phyloP scores from a whole-genome alignment of 352 stramenopile genomes.

The Globisporangium uncinulatum region DNA sequence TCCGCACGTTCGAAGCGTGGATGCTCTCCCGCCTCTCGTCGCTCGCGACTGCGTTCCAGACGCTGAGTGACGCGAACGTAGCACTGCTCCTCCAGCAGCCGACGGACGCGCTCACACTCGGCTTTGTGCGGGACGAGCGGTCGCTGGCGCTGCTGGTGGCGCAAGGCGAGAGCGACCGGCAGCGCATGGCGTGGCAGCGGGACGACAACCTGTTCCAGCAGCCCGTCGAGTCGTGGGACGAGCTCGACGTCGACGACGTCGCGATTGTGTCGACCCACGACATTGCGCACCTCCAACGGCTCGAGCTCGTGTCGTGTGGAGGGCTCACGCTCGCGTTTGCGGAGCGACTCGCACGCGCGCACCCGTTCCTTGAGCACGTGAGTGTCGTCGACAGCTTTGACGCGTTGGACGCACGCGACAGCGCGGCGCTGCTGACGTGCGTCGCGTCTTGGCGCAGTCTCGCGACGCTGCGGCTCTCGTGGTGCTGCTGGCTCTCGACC shows the following conservation, averaged over 20 bases:
- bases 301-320: slow-evolving; percentile 67
- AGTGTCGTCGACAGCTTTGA: slow-evolving; percentile 76
- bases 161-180: slow-evolving; percentile 21
- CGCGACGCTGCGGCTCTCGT: slow-evolving; percentile 68
- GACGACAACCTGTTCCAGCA: slow-evolving; percentile 17
- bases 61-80: slow-evolving; percentile 61
- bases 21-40: slow-evolving; percentile 66
- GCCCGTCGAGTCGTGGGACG: slow-evolving; percentile 64
- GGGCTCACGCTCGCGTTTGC: slow-evolving; percentile 52
- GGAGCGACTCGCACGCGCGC: slow-evolving; percentile 24
- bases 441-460: slow-evolving; percentile 47
- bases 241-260: slow-evolving; percentile 63
- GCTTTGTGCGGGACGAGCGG: slow-evolving; percentile 61
- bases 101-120: slow-evolving; percentile 56
- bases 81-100: slow-evolving; percentile 48
- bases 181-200: slow-evolving; percentile 42
- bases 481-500: slow-evolving; percentile 78
- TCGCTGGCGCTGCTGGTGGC: slow-evolving; percentile 38
- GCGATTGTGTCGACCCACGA: slow-evolving; percentile 58
- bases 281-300: slow-evolving; percentile 39
- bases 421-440: slow-evolving; percentile 38
- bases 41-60: slow-evolving; percentile 65
- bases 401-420: slow-evolving; percentile 27
- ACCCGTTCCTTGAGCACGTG: slow-evolving; percentile 51
- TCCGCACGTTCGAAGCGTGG: slow-evolving; percentile 64